phyloP scores from a whole-genome alignment of 2,329 filamentous ascomycete genomes.

The Colletotrichum limetticola region DNA sequence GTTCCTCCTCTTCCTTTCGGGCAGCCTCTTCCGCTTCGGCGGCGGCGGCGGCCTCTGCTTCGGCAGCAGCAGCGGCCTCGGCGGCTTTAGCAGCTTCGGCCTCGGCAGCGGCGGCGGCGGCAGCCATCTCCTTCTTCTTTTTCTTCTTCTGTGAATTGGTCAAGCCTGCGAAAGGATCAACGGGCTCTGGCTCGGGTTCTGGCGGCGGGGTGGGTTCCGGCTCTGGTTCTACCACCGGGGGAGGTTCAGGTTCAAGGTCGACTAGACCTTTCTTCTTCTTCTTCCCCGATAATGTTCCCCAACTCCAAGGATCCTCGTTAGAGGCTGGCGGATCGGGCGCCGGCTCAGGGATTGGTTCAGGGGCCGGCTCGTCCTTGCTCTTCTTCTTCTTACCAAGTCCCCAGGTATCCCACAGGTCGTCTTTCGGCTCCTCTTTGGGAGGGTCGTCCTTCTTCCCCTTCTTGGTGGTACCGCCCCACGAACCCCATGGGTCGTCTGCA shows the following conservation, averaged over 20 bases:
- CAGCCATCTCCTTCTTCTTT: slow-evolving; percentile 33
- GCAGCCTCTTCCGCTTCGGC: slow-evolving; percentile 52
- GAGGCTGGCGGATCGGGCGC: slow-evolving; percentile 41
- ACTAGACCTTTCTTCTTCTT: slow-evolving; percentile 47
- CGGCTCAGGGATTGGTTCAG: slow-evolving; percentile 39
- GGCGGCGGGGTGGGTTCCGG: slow-evolving; percentile 40
- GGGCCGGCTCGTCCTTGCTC: slow-evolving; percentile 37
- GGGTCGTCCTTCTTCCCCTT: slow-evolving; percentile 51
- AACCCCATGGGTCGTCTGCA: slow-evolving; percentile 39
- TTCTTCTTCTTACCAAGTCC: slow-evolving; percentile 45
- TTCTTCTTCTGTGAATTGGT: slow-evolving; percentile 47
- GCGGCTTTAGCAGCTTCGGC: slow-evolving; percentile 16
- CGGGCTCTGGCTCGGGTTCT: slow-evolving; percentile 40
- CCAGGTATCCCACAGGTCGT: slow-evolving; percentile 41
- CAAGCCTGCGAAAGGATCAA: slow-evolving; percentile 44
- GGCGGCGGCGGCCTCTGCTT: slow-evolving; percentile 37
- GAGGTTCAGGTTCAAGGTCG: slow-evolving; percentile 41
- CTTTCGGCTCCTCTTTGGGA: slow-evolving; percentile 27
- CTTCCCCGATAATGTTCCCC: slow-evolving; percentile 45
- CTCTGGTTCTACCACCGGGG: slow-evolving; percentile 29
- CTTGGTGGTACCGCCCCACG: slow-evolving; percentile 49
- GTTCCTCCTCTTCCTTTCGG: slow-evolving; percentile 39
- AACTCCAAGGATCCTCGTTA: slow-evolving; percentile 48
- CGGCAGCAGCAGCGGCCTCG: slow-evolving; percentile 36
- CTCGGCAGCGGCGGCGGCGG: slow-evolving; percentile 18